Conservation (phyloP, 441 rosid genomes). For the Croton laevigatus region DNA sequence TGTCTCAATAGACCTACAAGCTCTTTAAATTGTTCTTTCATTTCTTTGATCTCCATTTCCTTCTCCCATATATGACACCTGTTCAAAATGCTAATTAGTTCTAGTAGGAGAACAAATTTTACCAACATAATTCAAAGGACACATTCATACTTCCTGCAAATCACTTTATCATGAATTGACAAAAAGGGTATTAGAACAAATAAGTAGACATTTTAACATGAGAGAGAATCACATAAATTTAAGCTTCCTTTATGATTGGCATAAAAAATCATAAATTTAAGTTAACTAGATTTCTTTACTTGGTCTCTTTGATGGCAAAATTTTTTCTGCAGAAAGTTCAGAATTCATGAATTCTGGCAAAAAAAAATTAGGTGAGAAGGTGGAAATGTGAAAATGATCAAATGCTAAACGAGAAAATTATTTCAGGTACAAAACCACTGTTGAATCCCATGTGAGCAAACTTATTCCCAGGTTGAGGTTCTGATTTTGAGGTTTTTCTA, state of each 20-base stretch:
- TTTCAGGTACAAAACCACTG: neutral
- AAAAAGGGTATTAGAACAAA: neutral
- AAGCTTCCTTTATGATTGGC: constrained; percentile 2
- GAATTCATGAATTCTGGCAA: neutral
- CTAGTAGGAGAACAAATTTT: neutral
- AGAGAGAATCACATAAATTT: neutral
- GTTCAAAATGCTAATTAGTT: constrained; percentile 15
- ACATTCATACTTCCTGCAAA: neutral
- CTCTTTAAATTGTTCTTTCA: constrained; percentile 94
- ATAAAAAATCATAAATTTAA: neutral
- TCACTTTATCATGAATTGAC: neutral
- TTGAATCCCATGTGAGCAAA: neutral
- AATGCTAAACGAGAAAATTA: no score
- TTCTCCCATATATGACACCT: constrained; percentile 96
- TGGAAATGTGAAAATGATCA: neutral
- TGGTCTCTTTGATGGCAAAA: neutral
- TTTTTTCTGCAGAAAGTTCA: neutral
- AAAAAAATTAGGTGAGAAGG: neutral
- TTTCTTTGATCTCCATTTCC: constrained; percentile 79
- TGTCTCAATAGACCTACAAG: constrained; percentile 69
- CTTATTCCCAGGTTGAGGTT: neutral
- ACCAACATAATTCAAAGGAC: neutral
- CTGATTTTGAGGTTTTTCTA: neutral
- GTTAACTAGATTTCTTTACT: neutral
- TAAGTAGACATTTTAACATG: constrained; percentile 7